Base-by-base conservation (phyloP, 108 stramenopile species). In the Nitzschia sp. region DNA sequence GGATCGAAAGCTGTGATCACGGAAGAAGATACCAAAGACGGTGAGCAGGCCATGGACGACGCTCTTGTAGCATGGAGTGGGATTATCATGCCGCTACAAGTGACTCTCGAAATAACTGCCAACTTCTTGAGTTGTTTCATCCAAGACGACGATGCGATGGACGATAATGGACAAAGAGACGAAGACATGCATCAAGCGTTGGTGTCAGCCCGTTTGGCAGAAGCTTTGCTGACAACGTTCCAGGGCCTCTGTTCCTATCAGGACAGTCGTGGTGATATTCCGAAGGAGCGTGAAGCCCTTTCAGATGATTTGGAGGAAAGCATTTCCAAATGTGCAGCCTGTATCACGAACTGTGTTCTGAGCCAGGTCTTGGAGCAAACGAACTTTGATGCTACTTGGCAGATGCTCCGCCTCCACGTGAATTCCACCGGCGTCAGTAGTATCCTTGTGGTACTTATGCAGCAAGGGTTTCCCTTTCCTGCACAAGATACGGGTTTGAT, bases 51-150 rank as follows among this genome's bases (percentile, higher is more conserved):
- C 23, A 58, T 85, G 56, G 80, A 83, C 28, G 53, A 63, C 11
- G 77, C 81, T 15, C 23, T 79, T 26, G 33, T 60, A 21, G 53
- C 63, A 16, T 88, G 87, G 87, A 73, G 68, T 53, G 69, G 64
- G 17, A 29, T 61, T 2, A 67, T 78, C 3, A 48, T 64, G 46
- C 80, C 82, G 19, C 57, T 83, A 17, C 79, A 84, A 65, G 53
- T 91, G 56, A 75, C 83, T 30, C 55, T 91, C 57, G 89, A 91
- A 59, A 46, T 91, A 30, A 50, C 79, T 1, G 83, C 86, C 27
- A 91, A 91, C 63, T 50, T 90, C 5, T 70, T 75, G 13, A 53
- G 54, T 2, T 31, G 58, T 27, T 68, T 66, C 34, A 68, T 75
- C 6, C 19, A 13, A 15, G 58, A 53, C 19, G 73, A 60, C 5